These are phyloP conservation scores for Hemileccinum hortonii DNA, from an alignment of 1,284 basidiomycete species.

Conservation along the genomic window DNA sequence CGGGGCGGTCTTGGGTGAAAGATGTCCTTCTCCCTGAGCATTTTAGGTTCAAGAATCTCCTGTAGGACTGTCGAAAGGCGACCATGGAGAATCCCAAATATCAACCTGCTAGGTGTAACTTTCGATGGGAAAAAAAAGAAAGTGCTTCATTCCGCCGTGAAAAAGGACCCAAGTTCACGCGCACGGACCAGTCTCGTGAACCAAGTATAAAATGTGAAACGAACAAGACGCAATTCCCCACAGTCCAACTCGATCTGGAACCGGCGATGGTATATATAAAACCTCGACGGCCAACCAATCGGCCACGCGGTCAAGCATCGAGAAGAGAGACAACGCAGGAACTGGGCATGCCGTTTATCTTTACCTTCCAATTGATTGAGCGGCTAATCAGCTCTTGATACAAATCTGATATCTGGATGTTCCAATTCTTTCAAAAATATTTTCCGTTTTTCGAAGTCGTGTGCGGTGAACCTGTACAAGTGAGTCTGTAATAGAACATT, in stretches of 20 bases:
- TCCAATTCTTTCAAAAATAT: neutral
- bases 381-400: constrained; percentile 72
- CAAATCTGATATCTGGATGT: constrained; percentile 30
- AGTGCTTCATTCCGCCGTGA: constrained; percentile 19
- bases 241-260: constrained; percentile 60
- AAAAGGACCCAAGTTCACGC: constrained; percentile 29
- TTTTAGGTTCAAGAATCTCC: constrained; percentile 51
- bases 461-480: neutral
- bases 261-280: constrained; percentile 25
- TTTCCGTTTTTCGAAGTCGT: neutral
- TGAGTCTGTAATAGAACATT: constrained; percentile 2
- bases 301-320: constrained; percentile 20
- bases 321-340: constrained; percentile 47
- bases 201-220: constrained; percentile 17
- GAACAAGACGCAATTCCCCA: constrained; percentile 34
- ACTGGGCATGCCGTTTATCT: constrained; percentile 72
- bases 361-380: constrained; percentile 43
- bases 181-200: constrained; percentile 54
- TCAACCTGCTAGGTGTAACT: constrained; percentile 67
- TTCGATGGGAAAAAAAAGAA: constrained; percentile 43
- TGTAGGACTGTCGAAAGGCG: constrained; percentile 22
- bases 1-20: constrained; percentile 51
- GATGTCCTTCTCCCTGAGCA: constrained; percentile 47
- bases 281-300: constrained; percentile 22
- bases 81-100: constrained; percentile 60